Base-by-base conservation (phyloP, 2,329 filamentous ascomycete species). In the Aschersonia sp. region DNA sequence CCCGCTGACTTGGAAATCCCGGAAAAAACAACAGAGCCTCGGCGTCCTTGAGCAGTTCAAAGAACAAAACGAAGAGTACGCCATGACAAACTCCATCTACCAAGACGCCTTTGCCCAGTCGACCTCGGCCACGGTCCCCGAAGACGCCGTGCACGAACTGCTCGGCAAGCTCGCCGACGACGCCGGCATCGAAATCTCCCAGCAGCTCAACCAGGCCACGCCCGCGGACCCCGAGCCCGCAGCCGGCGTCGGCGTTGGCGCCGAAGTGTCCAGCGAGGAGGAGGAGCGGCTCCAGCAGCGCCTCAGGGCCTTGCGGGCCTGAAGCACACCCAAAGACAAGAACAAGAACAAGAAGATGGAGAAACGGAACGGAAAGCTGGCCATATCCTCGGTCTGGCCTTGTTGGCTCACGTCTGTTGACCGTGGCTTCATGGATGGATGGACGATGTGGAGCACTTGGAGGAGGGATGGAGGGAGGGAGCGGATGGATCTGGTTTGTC, bases 81-180 rank as follows among this genome's bases (percentile, higher is more conserved):
- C 75, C 62, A 76, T 80, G 67, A 73, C 69, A 60, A 79, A 78
- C 63, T 75, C 81, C 55, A 87, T 89, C 66, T 92, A 92, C 66
- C 86, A 90, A 64, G 87, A 89, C 59, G 85, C 87, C 50, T 90
- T 89, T 52, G 80, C 78, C 29, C 82, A 84, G 51, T 84, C 83
- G 39, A 94, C 87, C 1, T 63, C 85, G 65, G 58, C 83, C 69
- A 61, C 85, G 71, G 63, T 89, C 68, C 68, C 85, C 69, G 66
- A 94, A 61, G 87, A 94, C 56, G 87, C 89, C 55, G 87, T 94
- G 2, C 87, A 94, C 63, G 81, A 87, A 55, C 68, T 94, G 52
- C 83, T 94, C 66, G 83, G 79, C 53, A 85, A 94, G 67, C 78
- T 92, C 42, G 87, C 87, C 52, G 88, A 94, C 63, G 87, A 94